A percentile compares a stretch with the other conserved stretches of the same genome.
phyloP scores from a whole-genome alignment of 75 land plant species.

The Cryptomeria japonica region DNA sequence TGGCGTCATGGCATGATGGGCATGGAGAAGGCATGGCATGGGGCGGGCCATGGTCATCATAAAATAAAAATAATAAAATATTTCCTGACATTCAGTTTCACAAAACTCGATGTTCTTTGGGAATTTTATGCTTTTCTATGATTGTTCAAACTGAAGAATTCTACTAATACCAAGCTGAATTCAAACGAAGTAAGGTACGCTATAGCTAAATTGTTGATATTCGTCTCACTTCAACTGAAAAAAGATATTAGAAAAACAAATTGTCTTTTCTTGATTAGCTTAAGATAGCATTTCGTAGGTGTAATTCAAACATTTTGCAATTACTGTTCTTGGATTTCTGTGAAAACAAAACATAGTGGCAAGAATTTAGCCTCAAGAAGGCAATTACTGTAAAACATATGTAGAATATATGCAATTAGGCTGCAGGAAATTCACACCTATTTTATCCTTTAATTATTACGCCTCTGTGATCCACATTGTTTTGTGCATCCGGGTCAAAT shows the following conservation, averaged over 20 bases:
- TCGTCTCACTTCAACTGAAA: neutral
- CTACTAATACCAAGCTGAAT: neutral
- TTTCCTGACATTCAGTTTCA: neutral
- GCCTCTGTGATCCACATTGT: neutral
- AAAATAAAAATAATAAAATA: neutral
- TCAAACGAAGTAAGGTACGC: neutral
- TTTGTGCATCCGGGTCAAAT: neutral
- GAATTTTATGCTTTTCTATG: neutral
- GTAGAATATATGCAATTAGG: neutral
- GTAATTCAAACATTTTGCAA: neutral
- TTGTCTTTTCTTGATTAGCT: neutral
- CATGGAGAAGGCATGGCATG: no score
- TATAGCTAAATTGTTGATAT: neutral
- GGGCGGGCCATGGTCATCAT: no score
- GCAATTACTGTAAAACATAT: neutral
- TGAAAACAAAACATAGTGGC: neutral
- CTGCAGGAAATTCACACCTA: neutral
- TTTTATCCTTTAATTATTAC: neutral
- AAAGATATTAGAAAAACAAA: neutral
- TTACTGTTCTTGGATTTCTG: neutral
- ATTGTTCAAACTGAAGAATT: neutral
- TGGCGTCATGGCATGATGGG: no score
- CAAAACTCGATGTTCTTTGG: neutral
- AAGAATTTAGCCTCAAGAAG: neutral
- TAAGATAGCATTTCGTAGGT: neutral